These are phyloP conservation scores for Kuraishia hungarica DNA, from an alignment of 805 yeast genomes.

Conservation along the genomic window DNA sequence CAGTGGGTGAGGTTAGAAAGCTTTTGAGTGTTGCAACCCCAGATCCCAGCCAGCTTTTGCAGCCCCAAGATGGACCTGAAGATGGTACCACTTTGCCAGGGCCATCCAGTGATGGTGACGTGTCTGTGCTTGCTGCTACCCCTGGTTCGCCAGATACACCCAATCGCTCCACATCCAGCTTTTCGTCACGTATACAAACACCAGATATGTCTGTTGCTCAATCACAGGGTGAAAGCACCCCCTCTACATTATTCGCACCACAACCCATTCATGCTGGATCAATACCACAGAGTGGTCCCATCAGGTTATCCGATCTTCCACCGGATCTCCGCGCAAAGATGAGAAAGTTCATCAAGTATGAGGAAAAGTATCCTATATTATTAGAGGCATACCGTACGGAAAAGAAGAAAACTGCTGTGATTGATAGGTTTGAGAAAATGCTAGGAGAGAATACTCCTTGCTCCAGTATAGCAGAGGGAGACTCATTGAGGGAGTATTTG, in stretches of 20 bases:
- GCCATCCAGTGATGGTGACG: neutral
- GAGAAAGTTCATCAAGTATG: slow-evolving; percentile 76
- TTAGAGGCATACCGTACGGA: slow-evolving; percentile 81
- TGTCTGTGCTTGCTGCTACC: neutral
- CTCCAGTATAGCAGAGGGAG: slow-evolving; percentile 64
- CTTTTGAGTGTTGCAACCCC: slow-evolving; percentile 38
- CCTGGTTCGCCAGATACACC: slow-evolving; percentile 3
- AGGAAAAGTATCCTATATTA: slow-evolving; percentile 79
- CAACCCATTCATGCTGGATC: neutral
- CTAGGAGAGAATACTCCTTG: slow-evolving; percentile 78
- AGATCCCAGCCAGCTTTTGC: slow-evolving; percentile 31
- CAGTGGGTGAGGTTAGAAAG: slow-evolving; percentile 11
- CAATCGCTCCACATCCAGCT: slow-evolving; percentile 2
- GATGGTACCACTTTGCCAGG: neutral
- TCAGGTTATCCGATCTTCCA: slow-evolving; percentile 35
- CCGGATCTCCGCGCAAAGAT: slow-evolving; percentile 52
- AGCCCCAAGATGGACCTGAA: slow-evolving; percentile 34
- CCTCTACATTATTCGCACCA: neutral
- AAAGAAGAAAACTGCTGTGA: slow-evolving; percentile 53
- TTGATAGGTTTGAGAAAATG: slow-evolving; percentile 57
- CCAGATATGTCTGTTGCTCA: slow-evolving; percentile 4
- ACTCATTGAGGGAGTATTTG: slow-evolving; percentile 60
- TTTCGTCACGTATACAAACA: slow-evolving; percentile 6
- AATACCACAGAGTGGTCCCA: slow-evolving; percentile 6
- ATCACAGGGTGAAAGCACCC: neutral